Base-by-base conservation (phyloP, 208 protist species). In the Balamuthia mandrillaris region DNA sequence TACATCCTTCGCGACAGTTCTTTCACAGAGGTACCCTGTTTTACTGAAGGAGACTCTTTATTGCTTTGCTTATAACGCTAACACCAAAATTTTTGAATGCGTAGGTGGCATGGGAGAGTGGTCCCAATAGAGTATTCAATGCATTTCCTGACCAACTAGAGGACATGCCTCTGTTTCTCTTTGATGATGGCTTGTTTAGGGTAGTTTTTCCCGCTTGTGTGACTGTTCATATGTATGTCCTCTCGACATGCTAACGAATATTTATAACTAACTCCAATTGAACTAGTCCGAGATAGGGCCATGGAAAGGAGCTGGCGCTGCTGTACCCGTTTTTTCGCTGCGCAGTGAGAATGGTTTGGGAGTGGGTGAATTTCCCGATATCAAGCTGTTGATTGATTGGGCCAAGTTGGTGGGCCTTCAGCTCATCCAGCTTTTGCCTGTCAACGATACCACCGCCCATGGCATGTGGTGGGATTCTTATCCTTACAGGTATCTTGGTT, bases 351-450 rank as follows among this genome's bases (percentile, higher is more conserved):
- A 91, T 6, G 87, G 89, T 49, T 45, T 92, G 14, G 94, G 94
- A 24, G 45, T 94, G 65, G 94, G 94, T 49, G 94, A 96, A 65
- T 96, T 96, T 49, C 29, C 74, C 44, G 94, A 96, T 68, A 21
- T 96, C 18, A 79, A 77, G 27, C 12, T 42, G 54, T 39, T 91
- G 1, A 44, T 87, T 1, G 88, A 92, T 60, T 95, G 89, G 84
- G 81, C 79, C 1, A 47, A 61, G 24, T 41, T 31, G 21, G 65
- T 61, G 16, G 90, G 90, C 3, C 16, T 92, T 10, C 87, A 70
- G 3, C 56, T 95, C 16, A 83, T 95, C 27, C 94, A 95, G 74
- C 51, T 65, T 14, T 54, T 95, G 18, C 94, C 94, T 35, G 88
- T 95, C 33, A 94, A 87, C 29, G 94, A 95, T 52, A 95, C 94